Evolutionary conservation across 192 early-diverging fungal genomes (phyloP).

Genomic region (Entomortierella beljakovae): DNA sequence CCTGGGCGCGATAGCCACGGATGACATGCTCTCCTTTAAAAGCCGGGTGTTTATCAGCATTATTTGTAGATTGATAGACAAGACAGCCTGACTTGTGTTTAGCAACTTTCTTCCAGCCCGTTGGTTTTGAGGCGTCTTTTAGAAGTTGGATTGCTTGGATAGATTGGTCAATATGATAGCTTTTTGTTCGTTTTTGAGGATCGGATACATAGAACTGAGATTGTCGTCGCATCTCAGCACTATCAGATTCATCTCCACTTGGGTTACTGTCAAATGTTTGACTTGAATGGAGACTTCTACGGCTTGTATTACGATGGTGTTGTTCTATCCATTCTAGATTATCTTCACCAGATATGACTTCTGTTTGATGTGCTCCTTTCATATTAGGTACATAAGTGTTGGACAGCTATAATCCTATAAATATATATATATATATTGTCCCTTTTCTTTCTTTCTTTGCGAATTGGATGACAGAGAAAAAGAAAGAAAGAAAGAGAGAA

Average conservation of each 20-base stretch:
- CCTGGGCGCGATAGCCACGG: slow-evolving; percentile 60
- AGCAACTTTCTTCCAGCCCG: slow-evolving; percentile 64
- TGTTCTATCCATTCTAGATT: slow-evolving; percentile 43
- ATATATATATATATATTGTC: no score
- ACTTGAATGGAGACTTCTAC: slow-evolving; percentile 3
- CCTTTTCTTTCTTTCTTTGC: no score
- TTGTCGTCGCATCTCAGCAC: slow-evolving; percentile 18
- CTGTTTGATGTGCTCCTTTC: slow-evolving; percentile 22
- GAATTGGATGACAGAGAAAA: no score
- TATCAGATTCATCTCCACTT: slow-evolving; percentile 47
- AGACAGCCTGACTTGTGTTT: slow-evolving; percentile 64
- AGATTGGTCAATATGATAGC: slow-evolving; percentile 62
- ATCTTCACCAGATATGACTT: slow-evolving; percentile 17
- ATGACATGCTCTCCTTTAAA: slow-evolving; percentile 66
- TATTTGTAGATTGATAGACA: slow-evolving; percentile 61
- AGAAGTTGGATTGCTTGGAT: slow-evolving; percentile 59
- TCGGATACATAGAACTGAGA: slow-evolving; percentile 36
- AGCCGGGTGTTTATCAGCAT: slow-evolving; percentile 60
- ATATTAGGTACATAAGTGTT: no score
- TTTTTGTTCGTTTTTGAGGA: slow-evolving; percentile 40
- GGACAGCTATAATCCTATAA: no score
- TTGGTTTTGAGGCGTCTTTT: slow-evolving; percentile 54
- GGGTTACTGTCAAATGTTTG: slow-evolving; percentile 7
- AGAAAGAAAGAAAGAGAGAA: background rate
- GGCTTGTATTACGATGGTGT: slow-evolving; percentile 30